Base-by-base conservation (phyloP, 345 rosid genomes). In the Cochlearia excelsa region DNA sequence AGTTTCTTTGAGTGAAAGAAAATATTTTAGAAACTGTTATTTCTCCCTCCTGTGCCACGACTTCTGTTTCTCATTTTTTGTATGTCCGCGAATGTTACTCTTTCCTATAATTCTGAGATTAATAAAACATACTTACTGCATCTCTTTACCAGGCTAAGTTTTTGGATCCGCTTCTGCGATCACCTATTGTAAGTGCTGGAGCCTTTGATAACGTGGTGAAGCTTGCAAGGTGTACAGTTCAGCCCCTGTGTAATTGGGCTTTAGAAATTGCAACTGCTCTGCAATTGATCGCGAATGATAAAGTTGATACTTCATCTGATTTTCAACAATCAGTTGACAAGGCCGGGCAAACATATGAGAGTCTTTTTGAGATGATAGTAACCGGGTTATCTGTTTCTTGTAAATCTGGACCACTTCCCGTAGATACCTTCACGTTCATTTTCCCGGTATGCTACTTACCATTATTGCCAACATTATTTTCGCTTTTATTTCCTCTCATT, bases 241-340 rank as follows among this genome's bases (percentile, higher is more conserved):
- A 77, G 60, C 99, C 99, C 37, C 80, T 89, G 30, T 85, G 97
- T 76, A 81, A 85, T 69, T 89, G 97, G 97, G 99, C 91, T 60
- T 78, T 80, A 28, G 99, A 93, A 59, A 84, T 89, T 73, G 91
- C 97, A 66, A 84, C 95, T 79, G 94, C 97, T 75, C 75, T 93
- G 69, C 86, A 94, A 34, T 67, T 89, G 65, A 82, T 85, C 28
- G 80, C 71, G 30, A 79, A 74, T 3, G 91, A 82, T 75, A 94
- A 79, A 56, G 82, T 67, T 53, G 50, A 69, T 65, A n/a, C 73
- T 67, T 72, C 80, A 57, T 78, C 73, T 74, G 83, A 82, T 71
- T 76, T 81, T 41, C 73, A 52, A 61, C 70, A 79, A 51, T 64
- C 74, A 44, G 77, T 59, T 51, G 79, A 73, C 57, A 85, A 85